phyloP scores from a whole-genome alignment of 768 basidiomycete species.

The Leccinum arenicola region DNA sequence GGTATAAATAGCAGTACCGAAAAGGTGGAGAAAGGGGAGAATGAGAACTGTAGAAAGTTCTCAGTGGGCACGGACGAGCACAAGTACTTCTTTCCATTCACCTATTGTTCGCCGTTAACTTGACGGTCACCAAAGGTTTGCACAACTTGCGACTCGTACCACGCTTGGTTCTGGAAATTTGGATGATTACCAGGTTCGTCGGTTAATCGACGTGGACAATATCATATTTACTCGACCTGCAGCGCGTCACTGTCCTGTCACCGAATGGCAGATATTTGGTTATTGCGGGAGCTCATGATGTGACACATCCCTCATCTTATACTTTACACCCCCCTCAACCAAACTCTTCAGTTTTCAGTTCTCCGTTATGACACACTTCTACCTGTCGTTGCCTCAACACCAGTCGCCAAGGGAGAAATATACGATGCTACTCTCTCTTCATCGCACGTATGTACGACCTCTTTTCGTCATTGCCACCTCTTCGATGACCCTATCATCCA shows the following conservation, averaged over 20 bases:
- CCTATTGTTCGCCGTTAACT: constrained; percentile 10
- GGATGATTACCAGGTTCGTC: constrained; percentile 86
- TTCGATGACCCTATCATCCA: neutral
- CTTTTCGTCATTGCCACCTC: neutral
- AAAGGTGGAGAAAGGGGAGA: constrained; percentile 59
- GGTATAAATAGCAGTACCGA: constrained; percentile 82
- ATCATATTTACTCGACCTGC: constrained; percentile 8
- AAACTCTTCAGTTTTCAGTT: constrained; percentile 51
- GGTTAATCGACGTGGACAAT: neutral
- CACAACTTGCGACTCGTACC: constrained; percentile 41
- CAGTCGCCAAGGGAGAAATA: constrained; percentile 69
- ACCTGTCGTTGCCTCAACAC: constrained; percentile 46
- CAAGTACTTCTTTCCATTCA: constrained; percentile 43
- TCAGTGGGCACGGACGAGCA: constrained; percentile 43
- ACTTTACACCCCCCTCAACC: constrained; percentile 14
- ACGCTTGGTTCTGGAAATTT: constrained; percentile 59
- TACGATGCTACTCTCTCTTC: constrained; percentile 82
- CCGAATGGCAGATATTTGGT: constrained; percentile 62
- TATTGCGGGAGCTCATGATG: constrained; percentile 71
- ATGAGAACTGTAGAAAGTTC: constrained; percentile 84
- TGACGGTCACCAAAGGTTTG: constrained; percentile 13
- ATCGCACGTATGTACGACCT: constrained; percentile 45
- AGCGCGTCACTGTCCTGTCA: constrained; percentile 86
- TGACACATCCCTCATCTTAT: constrained; percentile 35
- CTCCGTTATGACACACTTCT: constrained; percentile 59